Base-by-base conservation (phyloP, 192 early-diverging fungal species). In the Podila epigama region DNA sequence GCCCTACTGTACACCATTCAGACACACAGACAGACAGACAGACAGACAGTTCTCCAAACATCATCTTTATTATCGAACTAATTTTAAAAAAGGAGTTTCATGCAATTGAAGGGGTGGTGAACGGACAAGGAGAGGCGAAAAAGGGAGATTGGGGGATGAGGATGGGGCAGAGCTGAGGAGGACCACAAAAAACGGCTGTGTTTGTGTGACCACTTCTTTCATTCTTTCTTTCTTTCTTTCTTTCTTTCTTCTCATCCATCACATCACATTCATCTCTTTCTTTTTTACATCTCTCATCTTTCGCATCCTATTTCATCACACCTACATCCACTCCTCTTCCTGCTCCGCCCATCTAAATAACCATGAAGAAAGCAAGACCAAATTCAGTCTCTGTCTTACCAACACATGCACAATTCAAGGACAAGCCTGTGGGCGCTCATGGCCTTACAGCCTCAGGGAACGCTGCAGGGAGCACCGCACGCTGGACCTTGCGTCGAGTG, bases 371-470 rank as follows among this genome's bases (percentile, higher is more conserved):
- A 27, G 10, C 66, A n/a, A 68, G 73, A 63, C 73, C 73, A 18
- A 77, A 60, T 33, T 77, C 73, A 13, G 66, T 68, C 39, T 68
- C 66, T 15, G 66, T 68, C 18, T 40, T 77, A 27, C 73, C 73
- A 28, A 68, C 66, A 39, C 73, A 77, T 8, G 51, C 70, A 25
- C 73, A 77, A 51, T 77, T 77, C 61, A 77, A 77, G 61, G 73
- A 77, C 61, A 77, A 77, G 56, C 73, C 73, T 39, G 15, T 77
- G 16, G 42, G 58, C 29, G 57, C 57, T 16, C 31, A 27, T 16
- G 56, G 51, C 34, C 33, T 16, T 41, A 28, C 9, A 12, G 13
- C 59, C 8, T 27, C 48, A 39, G 42, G 35, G 1, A n/a, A n/a
- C n/a, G 37, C 41, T 13, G 8, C 50, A 31, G 70, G 60, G n/a